These are phyloP conservation scores for Arabis hirsuta DNA, from an alignment of 345 rosid species.

Conservation along the genomic window DNA sequence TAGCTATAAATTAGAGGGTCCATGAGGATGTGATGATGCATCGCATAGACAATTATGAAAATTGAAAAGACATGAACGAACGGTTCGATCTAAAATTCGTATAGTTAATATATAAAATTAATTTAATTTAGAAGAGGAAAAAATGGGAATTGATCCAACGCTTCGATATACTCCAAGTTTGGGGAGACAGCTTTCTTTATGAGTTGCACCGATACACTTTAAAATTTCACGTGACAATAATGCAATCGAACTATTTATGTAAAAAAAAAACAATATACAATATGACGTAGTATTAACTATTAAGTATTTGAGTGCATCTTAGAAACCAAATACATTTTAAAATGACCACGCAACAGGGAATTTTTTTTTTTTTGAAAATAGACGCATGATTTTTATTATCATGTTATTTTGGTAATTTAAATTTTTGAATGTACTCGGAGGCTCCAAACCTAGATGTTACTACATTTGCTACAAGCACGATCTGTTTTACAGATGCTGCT, in stretches of 20 bases:
- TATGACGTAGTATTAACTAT: not conserved
- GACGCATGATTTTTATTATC: not conserved
- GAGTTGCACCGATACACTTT: constrained; percentile 39
- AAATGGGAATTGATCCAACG: constrained; percentile 11
- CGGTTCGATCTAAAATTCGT: constrained; percentile 6
- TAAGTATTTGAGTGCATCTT: not conserved
- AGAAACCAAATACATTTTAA: not conserved
- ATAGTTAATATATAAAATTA: not conserved
- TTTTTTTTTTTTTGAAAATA: not conserved
- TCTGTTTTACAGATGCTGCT: no score
- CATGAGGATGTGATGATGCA: constrained; percentile 36
- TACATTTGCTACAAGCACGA: no score
- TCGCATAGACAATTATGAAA: constrained; percentile 30
- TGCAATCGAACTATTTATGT: constrained; percentile 30
- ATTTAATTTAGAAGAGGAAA: not conserved
- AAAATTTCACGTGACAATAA: constrained; percentile 41
- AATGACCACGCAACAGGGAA: not conserved
- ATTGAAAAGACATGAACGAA: constrained; percentile 22
- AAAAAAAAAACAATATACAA: constrained; percentile 16
- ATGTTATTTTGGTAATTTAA: no score
- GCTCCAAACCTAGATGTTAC: no score
- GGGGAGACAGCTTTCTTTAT: constrained; percentile 31
- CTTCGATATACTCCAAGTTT: constrained; percentile 32
- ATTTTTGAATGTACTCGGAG: no score
- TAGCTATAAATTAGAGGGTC: constrained; percentile 27